Evolutionary conservation across 306 rosid species (phyloP), one percentile per base, ranked within the genome.

Genomic region (Dalbergia oliveri): DNA sequence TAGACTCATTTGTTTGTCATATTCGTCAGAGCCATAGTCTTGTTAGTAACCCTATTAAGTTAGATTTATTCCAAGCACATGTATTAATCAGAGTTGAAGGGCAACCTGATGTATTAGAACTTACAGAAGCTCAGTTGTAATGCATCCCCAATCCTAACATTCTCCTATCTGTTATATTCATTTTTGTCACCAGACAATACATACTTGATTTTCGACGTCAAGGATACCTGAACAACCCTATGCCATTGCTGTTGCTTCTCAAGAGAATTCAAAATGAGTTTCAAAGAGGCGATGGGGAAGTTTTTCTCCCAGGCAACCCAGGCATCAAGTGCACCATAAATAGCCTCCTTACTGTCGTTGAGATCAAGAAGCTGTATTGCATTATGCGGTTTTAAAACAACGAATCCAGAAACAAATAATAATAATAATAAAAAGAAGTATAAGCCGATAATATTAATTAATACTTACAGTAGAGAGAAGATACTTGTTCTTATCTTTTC

Each of bases 171-270:
- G 35, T 68, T 41, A 57, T 41, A 4, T 23, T 75, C 26, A 45
- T 9, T 26, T 56, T 54, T 5, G 4, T 73, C 5, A 53, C 12
- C 21, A 41, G 47, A 56, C 23, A 59, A 26, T 26, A 26, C 31
- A 26, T 18, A 41, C 13, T 78, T 65, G 41, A 31, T 37, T 57
- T 9, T 54, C 0, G 14, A 26, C 3, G 31, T 0, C 31, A 26
- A 26, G 31, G 65, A n/a, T 77, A 89, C 94, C 97, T 91, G 99
- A 82, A 95, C 86, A 81, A 93, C 60, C 82, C 93, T 89, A 84
- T 95, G 98, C 97, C 98, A 95, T 54, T 93, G 93, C 23, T 93
- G 90, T 62, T 93, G 93, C 91, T 89, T 90, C 87, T 95, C 95
- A 69, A 95, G 97, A 72, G 58, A 53, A 83, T 37, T 61, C 86